Conservation (phyloP, 2,329 filamentous ascomycete genomes). For the Fusarium euwallaceae region DNA sequence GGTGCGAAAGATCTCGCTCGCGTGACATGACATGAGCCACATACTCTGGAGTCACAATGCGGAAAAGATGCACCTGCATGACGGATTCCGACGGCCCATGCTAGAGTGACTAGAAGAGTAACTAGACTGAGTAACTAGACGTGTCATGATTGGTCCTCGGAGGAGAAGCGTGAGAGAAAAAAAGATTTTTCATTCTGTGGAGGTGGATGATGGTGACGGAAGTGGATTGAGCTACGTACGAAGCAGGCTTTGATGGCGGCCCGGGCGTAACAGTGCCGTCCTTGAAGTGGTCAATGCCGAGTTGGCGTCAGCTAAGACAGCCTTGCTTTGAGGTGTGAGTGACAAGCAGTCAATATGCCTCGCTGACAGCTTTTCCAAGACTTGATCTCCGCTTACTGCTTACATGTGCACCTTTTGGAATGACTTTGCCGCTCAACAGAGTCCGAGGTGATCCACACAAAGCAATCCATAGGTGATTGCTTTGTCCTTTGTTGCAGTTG, state of each 20-base stretch:
- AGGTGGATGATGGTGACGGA: constrained; percentile 32
- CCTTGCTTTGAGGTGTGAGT: background rate
- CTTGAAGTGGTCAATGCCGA: constrained; percentile 18
- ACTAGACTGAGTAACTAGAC: constrained; percentile 19
- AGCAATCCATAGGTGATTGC: background rate
- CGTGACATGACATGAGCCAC: constrained; percentile 36
- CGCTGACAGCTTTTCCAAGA: constrained; percentile 1
- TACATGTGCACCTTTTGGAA: constrained; percentile 17
- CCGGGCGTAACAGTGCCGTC: constrained; percentile 26
- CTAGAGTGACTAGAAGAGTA: background rate
- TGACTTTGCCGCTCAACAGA: background rate
- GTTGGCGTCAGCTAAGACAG: background rate
- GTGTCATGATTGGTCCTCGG: constrained; percentile 26
- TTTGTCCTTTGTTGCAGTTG: constrained; percentile 12
- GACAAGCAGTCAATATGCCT: background rate
- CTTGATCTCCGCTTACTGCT: background rate
- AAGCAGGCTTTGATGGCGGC: constrained; percentile 18
- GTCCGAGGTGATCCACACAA: background rate
- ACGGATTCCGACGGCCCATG: constrained; percentile 24
- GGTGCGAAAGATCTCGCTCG: constrained; percentile 12
- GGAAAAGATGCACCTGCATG: constrained; percentile 20
- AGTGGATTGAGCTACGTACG: constrained; percentile 34
- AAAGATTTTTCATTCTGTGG: constrained; percentile 32
- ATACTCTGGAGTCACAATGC: constrained; percentile 6
- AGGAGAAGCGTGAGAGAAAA: constrained; percentile 32